Evolutionary conservation across 2,329 filamentous ascomycete genomes (phyloP), one percentile per base, ranked within the genome.

Genomic region (Aspergillus felis): DNA sequence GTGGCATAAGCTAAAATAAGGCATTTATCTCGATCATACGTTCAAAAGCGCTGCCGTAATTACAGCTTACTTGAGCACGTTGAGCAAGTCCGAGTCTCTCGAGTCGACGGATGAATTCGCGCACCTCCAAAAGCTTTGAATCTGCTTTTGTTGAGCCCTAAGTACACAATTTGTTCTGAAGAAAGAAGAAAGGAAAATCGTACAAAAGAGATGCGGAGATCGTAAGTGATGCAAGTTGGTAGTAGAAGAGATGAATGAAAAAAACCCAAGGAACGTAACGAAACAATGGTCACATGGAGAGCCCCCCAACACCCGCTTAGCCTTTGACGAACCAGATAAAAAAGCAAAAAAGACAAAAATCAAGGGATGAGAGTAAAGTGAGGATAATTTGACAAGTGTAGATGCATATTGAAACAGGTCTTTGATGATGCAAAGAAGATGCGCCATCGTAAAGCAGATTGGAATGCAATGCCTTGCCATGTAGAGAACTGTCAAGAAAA

Each of bases 291-390:
- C 54, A 62, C 54, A 57, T 52, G 54, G 56, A 3, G 22, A n/a
- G n/a, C 51, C 60, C 58, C 32, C 32, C 56, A 65, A 65, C 63
- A 60, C 63, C 63, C 63, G 62, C 63, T 65, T 49, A 61, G 58
- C 54, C 52, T 50, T 50, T 50, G 42, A 59, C 54, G 55, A 48
- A 49, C 48, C 28, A 57, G 38, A 44, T 29, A 44, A 48, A 55
- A 48, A 22, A 48, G 38, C 50, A 60, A 57, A 55, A 51, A 52
- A 54, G 57, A 58, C 53, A 61, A 61, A 64, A 68, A 66, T 68
- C 66, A 64, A 65, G 64, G 66, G 64, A 61, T 61, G 50, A 64
- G 56, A 55, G 25, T 22, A 25, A 50, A 25, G 35, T n/a, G 24
- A 51, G 14, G 50, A 25, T 27, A 47, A 24, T 47, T 47, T 24